Percentiles rank a stretch among this genome's conserved stretches.
phyloP scores from a whole-genome alignment of 371 early-diverging fungal genomes.

The Capillidium heterosporum region DNA sequence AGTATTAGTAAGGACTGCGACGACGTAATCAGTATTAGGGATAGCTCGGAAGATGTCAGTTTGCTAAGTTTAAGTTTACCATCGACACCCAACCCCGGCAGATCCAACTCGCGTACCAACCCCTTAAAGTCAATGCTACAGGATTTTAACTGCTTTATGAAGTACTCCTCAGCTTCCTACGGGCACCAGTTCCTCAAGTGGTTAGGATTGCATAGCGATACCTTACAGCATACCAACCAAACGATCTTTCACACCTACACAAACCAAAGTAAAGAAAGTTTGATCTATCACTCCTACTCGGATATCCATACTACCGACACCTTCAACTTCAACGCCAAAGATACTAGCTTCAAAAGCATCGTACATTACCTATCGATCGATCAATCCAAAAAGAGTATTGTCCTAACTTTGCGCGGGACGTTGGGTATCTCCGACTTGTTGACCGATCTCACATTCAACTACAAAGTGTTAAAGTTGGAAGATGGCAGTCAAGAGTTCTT shows the following conservation, averaged over 20 bases:
- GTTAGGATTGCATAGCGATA: conserved; percentile 58
- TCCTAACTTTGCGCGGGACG: conserved; percentile 79
- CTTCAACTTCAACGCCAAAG: conserved; percentile 35
- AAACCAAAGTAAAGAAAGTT: no score
- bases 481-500: conserved; percentile 15
- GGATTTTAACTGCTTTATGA: conserved; percentile 56
- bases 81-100: no score
- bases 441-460: conserved; percentile 60
- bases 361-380: conserved; percentile 76
- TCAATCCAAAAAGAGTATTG: conserved; percentile 48
- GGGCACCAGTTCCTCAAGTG: conserved; percentile 70
- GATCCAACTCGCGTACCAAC: no score
- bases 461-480: conserved; percentile 9
- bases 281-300: conserved; percentile 40
- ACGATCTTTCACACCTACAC: conserved; percentile 8
- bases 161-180: conserved; percentile 59
- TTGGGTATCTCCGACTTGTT: conserved; percentile 70
- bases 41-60: conserved; percentile 25
- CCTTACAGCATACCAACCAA: conserved; percentile 26
- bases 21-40: conserved; percentile 7
- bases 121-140: no score
- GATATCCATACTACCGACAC: conserved; percentile 41
- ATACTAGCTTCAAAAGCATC: conserved; percentile 51
- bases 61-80: no score
- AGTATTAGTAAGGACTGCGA: background rate